Evolutionary conservation across 176 grass and related monocot genomes (phyloP).

Genomic region (Cenchrus fungigraminus): DNA sequence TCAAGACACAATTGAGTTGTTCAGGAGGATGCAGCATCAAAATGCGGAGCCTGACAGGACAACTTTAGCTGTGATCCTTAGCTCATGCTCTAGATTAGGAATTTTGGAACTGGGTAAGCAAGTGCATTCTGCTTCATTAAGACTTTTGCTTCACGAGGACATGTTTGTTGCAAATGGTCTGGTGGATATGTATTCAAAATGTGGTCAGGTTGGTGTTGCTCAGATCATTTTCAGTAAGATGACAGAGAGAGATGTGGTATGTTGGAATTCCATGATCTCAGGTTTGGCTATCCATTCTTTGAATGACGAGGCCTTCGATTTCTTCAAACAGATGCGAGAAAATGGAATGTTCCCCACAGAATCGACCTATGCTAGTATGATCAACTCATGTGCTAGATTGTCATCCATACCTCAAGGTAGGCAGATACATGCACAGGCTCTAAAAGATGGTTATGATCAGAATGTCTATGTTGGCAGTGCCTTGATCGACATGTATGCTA

Average conservation of each 20-base stretch:
- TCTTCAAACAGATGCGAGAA: slow-evolving; percentile 78
- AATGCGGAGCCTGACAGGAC: slow-evolving; percentile 69
- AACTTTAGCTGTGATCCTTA: slow-evolving; percentile 80
- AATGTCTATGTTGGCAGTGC: slow-evolving; percentile 78
- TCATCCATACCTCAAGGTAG: slow-evolving; percentile 78
- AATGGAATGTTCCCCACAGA: slow-evolving; percentile 67
- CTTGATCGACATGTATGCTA: slow-evolving; percentile 90
- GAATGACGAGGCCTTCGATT: slow-evolving; percentile 67
- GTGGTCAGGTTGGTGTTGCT: slow-evolving; percentile 54
- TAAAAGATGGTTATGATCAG: slow-evolving; percentile 75
- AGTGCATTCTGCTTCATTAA: slow-evolving; percentile 77
- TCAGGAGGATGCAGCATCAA: slow-evolving; percentile 76
- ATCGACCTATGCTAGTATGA: slow-evolving; percentile 78
- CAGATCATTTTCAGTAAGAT: slow-evolving; percentile 68
- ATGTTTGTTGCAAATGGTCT: slow-evolving; percentile 81
- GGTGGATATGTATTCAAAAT: slow-evolving; percentile 89
- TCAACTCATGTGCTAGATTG: slow-evolving; percentile 73
- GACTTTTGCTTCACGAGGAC: slow-evolving; percentile 63
- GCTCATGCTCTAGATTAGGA: slow-evolving; percentile 67
- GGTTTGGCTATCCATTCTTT: slow-evolving; percentile 70
- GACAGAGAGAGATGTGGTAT: slow-evolving; percentile 72
- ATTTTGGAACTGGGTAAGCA: slow-evolving; percentile 62
- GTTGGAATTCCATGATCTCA: slow-evolving; percentile 93
- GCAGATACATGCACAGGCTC: slow-evolving; percentile 71
- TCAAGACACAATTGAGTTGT: slow-evolving; percentile 61